Base-by-base conservation (phyloP, 2,329 filamentous ascomycete genomes). In the Verticillium longisporum region DNA sequence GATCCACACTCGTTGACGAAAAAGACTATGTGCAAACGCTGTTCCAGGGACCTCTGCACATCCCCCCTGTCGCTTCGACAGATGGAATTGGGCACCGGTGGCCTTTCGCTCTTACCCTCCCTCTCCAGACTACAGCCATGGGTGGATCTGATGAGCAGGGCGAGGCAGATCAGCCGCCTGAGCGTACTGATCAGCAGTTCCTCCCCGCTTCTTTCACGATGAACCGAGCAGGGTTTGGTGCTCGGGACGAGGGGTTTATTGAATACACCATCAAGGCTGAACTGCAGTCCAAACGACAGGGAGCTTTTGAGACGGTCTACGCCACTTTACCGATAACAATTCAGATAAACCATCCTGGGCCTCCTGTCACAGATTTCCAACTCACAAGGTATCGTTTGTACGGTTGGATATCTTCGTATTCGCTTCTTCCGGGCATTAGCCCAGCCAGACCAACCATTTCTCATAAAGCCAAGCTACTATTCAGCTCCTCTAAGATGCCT, bases 221-320 rank as follows among this genome's bases (percentile, higher is more conserved):
- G 37, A 21, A 55, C 2, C 32, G 36, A 21, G 9, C 33, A 56
- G 50, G 55, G 10, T 60, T 60, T 7, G 41, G 38, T 33, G n/a
- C 57, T 15, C 64, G 60, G 1, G 56, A 26, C 1, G 66, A 65
- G 14, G 62, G 63, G 3, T 72, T 67, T 13, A 70, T 74, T 14
- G 73, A 78, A 54, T 78, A 77, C 54, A 68, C 66, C 11, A 61
- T 78, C 1, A 61, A 72, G 37, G 73, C 74, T 0, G 62, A 64
- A 1, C 41, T 76, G 2, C 57, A n/a, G 3, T 64, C 63, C 41
- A 63, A 58, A 1, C 45, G 34, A 0, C 31, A 58, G 2, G 58
- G 36, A 1, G 31, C 10, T 2, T 50, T 6, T 2, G 55, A 66
- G 9, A 58, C 18, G 1, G 6, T 45, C 0, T 33, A 61, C 3